Evolutionary conservation across 2,329 filamentous ascomycete genomes (phyloP).

Genomic region (Epicoccum nigrum): DNA sequence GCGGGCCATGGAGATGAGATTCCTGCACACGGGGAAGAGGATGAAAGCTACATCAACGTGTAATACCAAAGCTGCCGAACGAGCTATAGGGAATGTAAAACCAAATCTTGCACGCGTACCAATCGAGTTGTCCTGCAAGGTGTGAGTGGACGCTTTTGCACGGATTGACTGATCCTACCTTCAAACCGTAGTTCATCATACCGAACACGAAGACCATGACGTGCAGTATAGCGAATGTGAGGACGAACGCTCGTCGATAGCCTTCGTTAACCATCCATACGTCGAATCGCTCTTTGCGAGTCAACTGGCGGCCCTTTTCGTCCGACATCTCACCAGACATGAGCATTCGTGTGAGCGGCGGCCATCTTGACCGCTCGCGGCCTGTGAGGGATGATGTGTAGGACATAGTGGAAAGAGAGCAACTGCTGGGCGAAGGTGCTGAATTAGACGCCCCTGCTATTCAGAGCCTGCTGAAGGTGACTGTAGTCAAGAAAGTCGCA

Average conservation of each 20-base stretch:
- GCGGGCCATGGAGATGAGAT: slow-evolving; percentile 78
- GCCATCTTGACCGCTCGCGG: slow-evolving; percentile 77
- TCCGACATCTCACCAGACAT: slow-evolving; percentile 82
- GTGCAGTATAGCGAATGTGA: slow-evolving; percentile 75
- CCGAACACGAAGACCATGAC: slow-evolving; percentile 79
- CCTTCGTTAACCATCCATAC: slow-evolving; percentile 91
- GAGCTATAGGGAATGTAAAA: slow-evolving; percentile 76
- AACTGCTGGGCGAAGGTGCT: slow-evolving; percentile 19
- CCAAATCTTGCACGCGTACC: slow-evolving; percentile 72
- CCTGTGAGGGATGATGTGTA: slow-evolving; percentile 45
- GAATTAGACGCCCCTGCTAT: slow-evolving; percentile 37
- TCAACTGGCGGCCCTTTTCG: slow-evolving; percentile 72
- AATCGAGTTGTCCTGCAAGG: slow-evolving; percentile 65
- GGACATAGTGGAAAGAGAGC: slow-evolving; percentile 33
- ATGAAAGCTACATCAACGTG: slow-evolving; percentile 83
- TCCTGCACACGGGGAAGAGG: slow-evolving; percentile 81
- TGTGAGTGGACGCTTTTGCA: slow-evolving; percentile 13
- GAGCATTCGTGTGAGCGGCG: slow-evolving; percentile 80
- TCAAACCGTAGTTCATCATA: slow-evolving; percentile 79
- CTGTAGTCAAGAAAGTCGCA: slow-evolving; percentile 33
- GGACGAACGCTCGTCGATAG: slow-evolving; percentile 81
- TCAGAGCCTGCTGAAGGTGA: slow-evolving; percentile 50
- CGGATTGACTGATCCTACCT: slow-evolving; percentile 50
- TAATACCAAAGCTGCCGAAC: slow-evolving; percentile 75
- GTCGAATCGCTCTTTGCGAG: slow-evolving; percentile 74